phyloP scores from a whole-genome alignment of 2,329 filamentous ascomycete genomes.

The Seiridium unicorne region DNA sequence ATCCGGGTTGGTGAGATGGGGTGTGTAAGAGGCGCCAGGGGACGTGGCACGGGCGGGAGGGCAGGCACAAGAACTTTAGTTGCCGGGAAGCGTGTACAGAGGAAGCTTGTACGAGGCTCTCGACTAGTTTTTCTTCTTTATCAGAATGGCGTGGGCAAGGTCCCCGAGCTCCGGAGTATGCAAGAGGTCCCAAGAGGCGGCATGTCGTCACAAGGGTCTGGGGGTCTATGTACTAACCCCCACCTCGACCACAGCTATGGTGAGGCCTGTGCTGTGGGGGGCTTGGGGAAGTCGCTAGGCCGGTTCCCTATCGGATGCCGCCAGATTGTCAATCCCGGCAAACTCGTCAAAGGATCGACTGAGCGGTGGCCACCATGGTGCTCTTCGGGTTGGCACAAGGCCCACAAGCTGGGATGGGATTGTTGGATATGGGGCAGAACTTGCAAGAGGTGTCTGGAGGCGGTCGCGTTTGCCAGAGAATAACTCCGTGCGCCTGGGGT shows the following conservation, averaged over 20 bases:
- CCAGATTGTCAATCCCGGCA: background rate
- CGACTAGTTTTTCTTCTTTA: background rate
- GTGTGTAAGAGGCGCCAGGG: background rate
- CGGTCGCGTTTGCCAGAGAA: background rate
- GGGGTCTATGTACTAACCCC: background rate
- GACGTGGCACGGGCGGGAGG: background rate
- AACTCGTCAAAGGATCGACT: background rate
- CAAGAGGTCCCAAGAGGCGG: background rate
- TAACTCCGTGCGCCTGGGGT: background rate
- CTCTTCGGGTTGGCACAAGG: background rate
- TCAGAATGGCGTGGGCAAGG: background rate
- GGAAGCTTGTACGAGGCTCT: background rate
- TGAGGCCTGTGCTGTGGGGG: background rate
- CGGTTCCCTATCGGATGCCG: background rate
- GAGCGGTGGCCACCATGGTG: background rate
- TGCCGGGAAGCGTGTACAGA: background rate
- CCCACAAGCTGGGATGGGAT: background rate
- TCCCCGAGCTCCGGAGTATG: background rate
- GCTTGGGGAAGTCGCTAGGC: background rate
- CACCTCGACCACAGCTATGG: background rate
- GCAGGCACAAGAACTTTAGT: background rate
- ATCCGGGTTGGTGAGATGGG: background rate
- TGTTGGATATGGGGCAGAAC: too few relatives aligned
- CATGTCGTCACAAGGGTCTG: constrained; percentile 1
- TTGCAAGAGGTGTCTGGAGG: background rate